Conservation (phyloP, 2,329 filamentous ascomycete species). For the Claviceps paspali region DNA sequence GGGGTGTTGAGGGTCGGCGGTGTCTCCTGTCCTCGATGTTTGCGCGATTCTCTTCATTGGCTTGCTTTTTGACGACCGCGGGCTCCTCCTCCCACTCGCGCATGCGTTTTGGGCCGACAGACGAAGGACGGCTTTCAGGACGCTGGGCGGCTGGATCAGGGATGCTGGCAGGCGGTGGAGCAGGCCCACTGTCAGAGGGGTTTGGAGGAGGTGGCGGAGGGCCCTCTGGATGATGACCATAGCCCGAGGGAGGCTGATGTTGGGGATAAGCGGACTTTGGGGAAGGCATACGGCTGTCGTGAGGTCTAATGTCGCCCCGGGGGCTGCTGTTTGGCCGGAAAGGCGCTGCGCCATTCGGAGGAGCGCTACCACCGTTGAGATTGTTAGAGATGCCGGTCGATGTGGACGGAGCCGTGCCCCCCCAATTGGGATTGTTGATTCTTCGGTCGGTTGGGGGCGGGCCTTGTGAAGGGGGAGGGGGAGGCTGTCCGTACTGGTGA, state of each 20-base stretch:
- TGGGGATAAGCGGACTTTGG: slow-evolving; percentile 75
- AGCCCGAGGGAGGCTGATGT: slow-evolving; percentile 38
- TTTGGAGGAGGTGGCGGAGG: slow-evolving; percentile 29
- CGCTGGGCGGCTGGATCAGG: slow-evolving; percentile 51
- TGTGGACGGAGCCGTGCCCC: slow-evolving; percentile 33
- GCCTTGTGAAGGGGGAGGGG: slow-evolving; percentile 19
- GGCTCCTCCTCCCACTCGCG: slow-evolving; percentile 88
- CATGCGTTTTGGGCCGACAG: slow-evolving; percentile 66
- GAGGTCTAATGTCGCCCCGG: slow-evolving; percentile 66
- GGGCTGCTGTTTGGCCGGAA: slow-evolving; percentile 63
- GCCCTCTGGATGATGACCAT: slow-evolving; percentile 55
- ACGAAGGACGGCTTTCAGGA: slow-evolving; percentile 58
- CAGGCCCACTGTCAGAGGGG: slow-evolving; percentile 40
- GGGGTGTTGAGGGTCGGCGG: slow-evolving; percentile 63
- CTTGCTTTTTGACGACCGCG: slow-evolving; percentile 62
- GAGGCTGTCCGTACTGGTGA: slow-evolving; percentile 31
- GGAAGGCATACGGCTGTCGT: slow-evolving; percentile 81
- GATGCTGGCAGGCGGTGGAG: slow-evolving; percentile 29
- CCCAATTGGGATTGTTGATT: slow-evolving; percentile 44
- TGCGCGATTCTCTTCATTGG: slow-evolving; percentile 75
- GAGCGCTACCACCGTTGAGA: slow-evolving; percentile 21
- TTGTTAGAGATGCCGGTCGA: slow-evolving; percentile 23
- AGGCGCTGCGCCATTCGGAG: slow-evolving; percentile 44
- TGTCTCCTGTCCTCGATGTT: slow-evolving; percentile 73
- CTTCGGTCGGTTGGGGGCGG: slow-evolving; percentile 38